These are phyloP conservation scores for Iris macrosiphon DNA, from an alignment of 106 monocot species.

Conservation along the genomic window DNA sequence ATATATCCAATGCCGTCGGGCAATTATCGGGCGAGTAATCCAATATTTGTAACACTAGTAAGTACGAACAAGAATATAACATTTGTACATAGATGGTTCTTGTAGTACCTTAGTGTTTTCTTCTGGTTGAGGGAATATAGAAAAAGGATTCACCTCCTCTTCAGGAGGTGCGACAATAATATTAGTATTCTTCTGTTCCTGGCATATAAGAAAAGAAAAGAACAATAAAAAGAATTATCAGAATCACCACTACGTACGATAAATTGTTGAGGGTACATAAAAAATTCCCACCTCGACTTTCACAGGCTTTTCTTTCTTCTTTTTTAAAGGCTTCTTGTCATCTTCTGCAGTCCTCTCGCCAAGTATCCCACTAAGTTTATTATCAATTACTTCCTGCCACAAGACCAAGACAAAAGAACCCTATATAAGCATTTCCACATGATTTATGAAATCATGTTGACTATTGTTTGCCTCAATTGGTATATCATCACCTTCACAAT, in stretches of 20 bases:
- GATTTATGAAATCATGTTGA: not conserved
- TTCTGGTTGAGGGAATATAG: constrained; percentile 82
- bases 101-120: constrained; percentile 77
- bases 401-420: constrained; percentile 5
- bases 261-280: not conserved
- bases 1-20: too few species aligned
- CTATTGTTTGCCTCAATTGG: not conserved
- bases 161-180: constrained; percentile 27
- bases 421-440: not conserved
- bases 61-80: too few species aligned
- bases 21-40: too few species aligned
- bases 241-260: not conserved
- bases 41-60: too few species aligned
- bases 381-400: constrained; percentile 75
- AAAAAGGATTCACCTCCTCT: constrained; percentile 85
- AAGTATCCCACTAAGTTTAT: constrained; percentile 46
- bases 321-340: constrained; percentile 80
- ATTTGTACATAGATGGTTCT: too few species aligned
- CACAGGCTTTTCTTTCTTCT: constrained; percentile 87
- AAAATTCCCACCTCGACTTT: constrained; percentile 55
- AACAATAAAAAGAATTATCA: not conserved
- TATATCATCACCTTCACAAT: constrained; percentile 58
- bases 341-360: constrained; percentile 91
- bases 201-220: not conserved
- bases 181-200: constrained; percentile 31